phyloP scores from a whole-genome alignment of 257 asterid species.

The Solanum neorickii region DNA sequence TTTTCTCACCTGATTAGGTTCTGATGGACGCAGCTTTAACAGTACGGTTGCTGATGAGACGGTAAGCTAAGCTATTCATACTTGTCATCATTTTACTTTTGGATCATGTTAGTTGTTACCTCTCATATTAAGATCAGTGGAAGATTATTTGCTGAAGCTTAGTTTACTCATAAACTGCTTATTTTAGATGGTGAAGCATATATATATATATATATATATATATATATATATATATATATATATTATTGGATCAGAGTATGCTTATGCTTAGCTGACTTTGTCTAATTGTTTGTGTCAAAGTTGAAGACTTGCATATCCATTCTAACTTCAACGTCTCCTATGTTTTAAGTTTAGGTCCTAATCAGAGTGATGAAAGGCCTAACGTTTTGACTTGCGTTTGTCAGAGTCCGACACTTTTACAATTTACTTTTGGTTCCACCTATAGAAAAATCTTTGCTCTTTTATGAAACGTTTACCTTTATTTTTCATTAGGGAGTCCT shows the following conservation, averaged over 20 bases:
- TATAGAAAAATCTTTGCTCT: background rate
- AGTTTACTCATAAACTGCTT: background rate
- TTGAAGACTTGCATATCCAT: background rate
- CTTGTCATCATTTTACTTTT: background rate
- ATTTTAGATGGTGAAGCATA: background rate
- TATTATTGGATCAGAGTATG: background rate
- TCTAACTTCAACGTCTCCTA: background rate
- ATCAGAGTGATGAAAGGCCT: background rate
- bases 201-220: background rate
- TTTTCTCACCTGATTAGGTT: constrained; percentile 34
- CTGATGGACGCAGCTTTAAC: constrained; percentile 76
- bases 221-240: no score
- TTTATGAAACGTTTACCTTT: background rate
- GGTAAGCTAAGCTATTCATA: constrained; percentile 21
- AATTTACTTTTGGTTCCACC: background rate
- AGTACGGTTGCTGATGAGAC: constrained; percentile 83
- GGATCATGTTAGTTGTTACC: background rate
- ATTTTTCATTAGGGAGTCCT: constrained; percentile 53
- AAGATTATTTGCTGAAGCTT: background rate
- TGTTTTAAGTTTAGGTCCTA: background rate
- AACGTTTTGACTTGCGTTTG: background rate
- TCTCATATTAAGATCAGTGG: background rate
- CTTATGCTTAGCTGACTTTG: background rate
- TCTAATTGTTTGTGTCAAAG: background rate
- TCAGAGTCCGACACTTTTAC: background rate